Base-by-base conservation (phyloP, 129 eudicot species). In the Kitagawia praeruptora region DNA sequence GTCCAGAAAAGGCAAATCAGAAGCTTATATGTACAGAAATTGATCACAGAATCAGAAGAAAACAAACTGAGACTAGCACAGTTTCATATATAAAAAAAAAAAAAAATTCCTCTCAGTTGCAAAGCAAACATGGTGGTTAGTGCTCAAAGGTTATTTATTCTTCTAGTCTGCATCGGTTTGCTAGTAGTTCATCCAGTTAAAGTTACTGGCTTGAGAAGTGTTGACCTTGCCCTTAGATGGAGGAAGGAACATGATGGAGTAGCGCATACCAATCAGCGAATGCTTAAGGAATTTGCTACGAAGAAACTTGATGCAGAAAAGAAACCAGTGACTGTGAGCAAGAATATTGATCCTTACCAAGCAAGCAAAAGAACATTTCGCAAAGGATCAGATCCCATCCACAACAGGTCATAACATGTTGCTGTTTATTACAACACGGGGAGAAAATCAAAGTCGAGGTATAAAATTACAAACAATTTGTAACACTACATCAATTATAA, bases 351-450 rank as follows among this genome's bases (percentile, higher is more conserved):
- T 84, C 89, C 87, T 31, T 81, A 81, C 81, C 79, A 84, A 78
- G 84, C 91, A 34, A 90, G 97, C 84, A 86, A 91, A 86, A 83
- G 98, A 87, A 87, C 80, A 71, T 89, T 92, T 79, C 82, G 89
- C 61, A 86, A 71, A 85, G 98, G 98, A 54, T 86, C 97, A 12
- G 92, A 94, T 81, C 98, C 98, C 31, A 94, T 94, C 76, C 73
- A 67, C 73, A 70, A 95, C 82, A 83, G 88, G 81, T 81, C 89
- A 79, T 95, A 80, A 84, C 64, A 84, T 58, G 74, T 41, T 97
- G 92, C 86, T 25, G 69, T n/a, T n/a, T 61, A 28, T 72, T 80
- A 48, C 76, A 75, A 70, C 37, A 74, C 73, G 56, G 84, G 53
- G 21, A 80, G 77, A 80, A 71, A 70, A 41, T 49, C 44, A 70